Evolutionary conservation across 2,329 filamentous ascomycete species (phyloP).

Genomic region (Penicillium sp.): DNA sequence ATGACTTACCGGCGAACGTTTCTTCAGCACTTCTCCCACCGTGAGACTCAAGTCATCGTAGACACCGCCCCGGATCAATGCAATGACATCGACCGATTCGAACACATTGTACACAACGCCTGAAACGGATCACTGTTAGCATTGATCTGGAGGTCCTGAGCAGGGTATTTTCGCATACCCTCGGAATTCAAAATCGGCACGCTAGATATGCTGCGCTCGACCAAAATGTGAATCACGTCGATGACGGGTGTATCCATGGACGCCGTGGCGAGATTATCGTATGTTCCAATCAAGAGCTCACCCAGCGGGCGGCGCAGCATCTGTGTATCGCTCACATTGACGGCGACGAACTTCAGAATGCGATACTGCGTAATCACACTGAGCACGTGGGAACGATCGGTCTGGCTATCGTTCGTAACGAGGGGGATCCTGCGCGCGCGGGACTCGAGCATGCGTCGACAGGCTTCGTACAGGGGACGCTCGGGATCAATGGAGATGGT

Average conservation of each 20-base stretch:
- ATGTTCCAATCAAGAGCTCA: slow-evolving; percentile 81
- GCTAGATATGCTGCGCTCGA: slow-evolving; percentile 87
- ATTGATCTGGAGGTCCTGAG: neutral
- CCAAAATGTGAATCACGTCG: slow-evolving; percentile 89
- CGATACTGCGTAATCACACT: slow-evolving; percentile 98
- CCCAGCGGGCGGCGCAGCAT: slow-evolving; percentile 79
- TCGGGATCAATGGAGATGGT: slow-evolving; percentile 94
- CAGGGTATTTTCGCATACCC: slow-evolving; percentile 37
- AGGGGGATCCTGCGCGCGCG: slow-evolving; percentile 89
- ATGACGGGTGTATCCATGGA: slow-evolving; percentile 87
- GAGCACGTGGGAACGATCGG: slow-evolving; percentile 82
- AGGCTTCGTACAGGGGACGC: slow-evolving; percentile 88
- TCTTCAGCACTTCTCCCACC: slow-evolving; percentile 83
- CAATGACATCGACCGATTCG: slow-evolving; percentile 94
- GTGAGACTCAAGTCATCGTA: slow-evolving; percentile 85
- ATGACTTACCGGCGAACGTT: slow-evolving; percentile 63
- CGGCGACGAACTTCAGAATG: slow-evolving; percentile 96
- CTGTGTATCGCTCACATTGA: slow-evolving; percentile 86
- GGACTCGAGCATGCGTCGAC: slow-evolving; percentile 87
- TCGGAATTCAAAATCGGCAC: slow-evolving; percentile 85
- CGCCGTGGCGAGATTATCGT: slow-evolving; percentile 72
- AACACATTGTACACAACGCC: slow-evolving; percentile 86
- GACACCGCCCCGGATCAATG: slow-evolving; percentile 84
- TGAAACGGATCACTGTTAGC: slow-evolving; percentile 21
- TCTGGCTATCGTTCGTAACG: slow-evolving; percentile 91